Conservation (phyloP, 495 filamentous ascomycete species). For the Cercophora samala region DNA sequence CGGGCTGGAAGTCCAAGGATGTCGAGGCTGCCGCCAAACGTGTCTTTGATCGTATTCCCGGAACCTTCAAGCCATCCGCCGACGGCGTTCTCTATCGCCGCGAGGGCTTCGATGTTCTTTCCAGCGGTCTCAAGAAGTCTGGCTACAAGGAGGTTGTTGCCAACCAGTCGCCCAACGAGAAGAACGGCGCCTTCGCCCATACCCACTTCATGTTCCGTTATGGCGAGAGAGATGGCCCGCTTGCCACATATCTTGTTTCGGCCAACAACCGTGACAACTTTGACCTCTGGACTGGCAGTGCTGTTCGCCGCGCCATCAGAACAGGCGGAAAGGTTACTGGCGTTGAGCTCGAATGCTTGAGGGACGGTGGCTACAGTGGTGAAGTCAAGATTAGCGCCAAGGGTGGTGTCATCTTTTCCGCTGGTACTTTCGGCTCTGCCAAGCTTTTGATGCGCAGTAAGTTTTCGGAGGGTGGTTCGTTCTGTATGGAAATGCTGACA, state of each 20-base stretch:
- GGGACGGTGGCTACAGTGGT: constrained; percentile 53
- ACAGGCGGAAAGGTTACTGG: constrained; percentile 60
- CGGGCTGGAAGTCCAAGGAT: constrained; percentile 67
- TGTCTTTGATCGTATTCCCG: constrained; percentile 66
- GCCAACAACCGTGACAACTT: constrained; percentile 61
- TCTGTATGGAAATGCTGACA: constrained; percentile 1
- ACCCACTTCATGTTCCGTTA: constrained; percentile 66
- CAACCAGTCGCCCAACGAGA: constrained; percentile 56
- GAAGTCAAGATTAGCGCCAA: constrained; percentile 55
- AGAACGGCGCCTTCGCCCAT: constrained; percentile 63
- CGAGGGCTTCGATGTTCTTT: constrained; percentile 59
- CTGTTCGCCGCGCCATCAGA: constrained; percentile 62
- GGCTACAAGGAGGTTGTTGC: constrained; percentile 63
- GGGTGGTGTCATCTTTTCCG: constrained; percentile 65
- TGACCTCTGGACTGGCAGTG: constrained; percentile 59
- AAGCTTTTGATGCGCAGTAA: constrained; percentile 60
- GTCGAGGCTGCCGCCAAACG: constrained; percentile 55
- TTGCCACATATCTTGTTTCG: constrained; percentile 69
- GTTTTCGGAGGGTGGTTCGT: too few relatives aligned
- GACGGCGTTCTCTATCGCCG: constrained; percentile 68
- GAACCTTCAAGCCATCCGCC: constrained; percentile 61
- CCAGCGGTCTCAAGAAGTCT: constrained; percentile 50
- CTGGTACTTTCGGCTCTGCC: constrained; percentile 68
- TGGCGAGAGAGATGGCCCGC: constrained; percentile 66
- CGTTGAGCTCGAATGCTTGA: constrained; percentile 61